Conservation (phyloP, 352 stramenopile species). For the Globisporangium cylindrosporum region DNA sequence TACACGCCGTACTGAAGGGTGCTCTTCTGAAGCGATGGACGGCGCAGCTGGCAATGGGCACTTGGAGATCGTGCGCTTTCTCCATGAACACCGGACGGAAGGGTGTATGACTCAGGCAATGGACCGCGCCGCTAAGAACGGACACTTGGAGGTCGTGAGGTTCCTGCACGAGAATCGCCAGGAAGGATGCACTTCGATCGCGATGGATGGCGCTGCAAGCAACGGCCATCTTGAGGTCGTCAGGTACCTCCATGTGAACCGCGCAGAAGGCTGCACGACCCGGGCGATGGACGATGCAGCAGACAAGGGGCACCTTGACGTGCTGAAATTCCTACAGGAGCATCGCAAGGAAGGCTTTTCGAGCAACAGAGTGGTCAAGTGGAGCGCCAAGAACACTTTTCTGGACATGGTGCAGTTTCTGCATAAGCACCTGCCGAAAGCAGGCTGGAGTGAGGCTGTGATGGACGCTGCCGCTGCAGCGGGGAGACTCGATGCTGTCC, state of each 20-base stretch:
- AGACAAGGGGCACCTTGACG: constrained; percentile 17
- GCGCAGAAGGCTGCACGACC: constrained; percentile 12
- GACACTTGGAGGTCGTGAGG: constrained; percentile 7
- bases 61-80: constrained; percentile 13
- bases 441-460: constrained; percentile 17
- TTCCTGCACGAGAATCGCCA: constrained; percentile 11
- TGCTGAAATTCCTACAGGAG: constrained; percentile 21
- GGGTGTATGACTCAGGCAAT: constrained; percentile 15
- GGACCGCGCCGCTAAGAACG: constrained; percentile 13
- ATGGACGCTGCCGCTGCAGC: constrained; percentile 19
- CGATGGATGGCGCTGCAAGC: constrained; percentile 11
- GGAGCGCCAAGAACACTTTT: constrained; percentile 11
- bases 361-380: constrained; percentile 4
- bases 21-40: constrained; percentile 13
- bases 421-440: constrained; percentile 15
- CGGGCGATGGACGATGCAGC: constrained; percentile 17
- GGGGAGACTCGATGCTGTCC: constrained; percentile 18
- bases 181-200: constrained; percentile 12
- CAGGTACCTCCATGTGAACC: constrained; percentile 12
- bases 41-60: constrained; percentile 8
- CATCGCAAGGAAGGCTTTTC: constrained; percentile 26
- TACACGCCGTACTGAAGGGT: constrained; percentile 11
- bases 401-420: constrained; percentile 25
- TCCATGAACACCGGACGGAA: constrained; percentile 16
- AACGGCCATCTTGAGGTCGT: constrained; percentile 10